These are phyloP conservation scores for Dactylellina sp. DNA, from an alignment of 2,329 filamentous ascomycete genomes.

Conservation along the genomic window DNA sequence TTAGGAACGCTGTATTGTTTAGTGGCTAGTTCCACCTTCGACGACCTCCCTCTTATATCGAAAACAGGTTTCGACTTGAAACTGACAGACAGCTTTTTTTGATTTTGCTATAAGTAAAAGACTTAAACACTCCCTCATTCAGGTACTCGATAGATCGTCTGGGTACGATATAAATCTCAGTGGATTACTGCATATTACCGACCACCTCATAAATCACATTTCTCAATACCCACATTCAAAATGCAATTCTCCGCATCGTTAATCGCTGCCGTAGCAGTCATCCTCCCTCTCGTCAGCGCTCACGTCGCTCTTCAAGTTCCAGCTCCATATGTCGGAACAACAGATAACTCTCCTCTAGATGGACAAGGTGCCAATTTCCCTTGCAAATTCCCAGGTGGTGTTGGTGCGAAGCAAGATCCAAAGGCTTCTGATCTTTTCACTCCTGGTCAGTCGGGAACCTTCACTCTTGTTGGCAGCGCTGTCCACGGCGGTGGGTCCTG, in stretches of 20 bases:
- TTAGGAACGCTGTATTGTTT: conserved; percentile 45
- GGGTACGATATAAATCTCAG: conserved; percentile 54
- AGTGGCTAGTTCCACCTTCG: conserved; percentile 50
- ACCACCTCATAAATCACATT: conserved; percentile 10
- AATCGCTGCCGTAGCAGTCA: conserved; percentile 68
- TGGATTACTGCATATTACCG: conserved; percentile 41
- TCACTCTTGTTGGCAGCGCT: conserved; percentile 78
- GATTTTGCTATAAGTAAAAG: conserved; percentile 27
- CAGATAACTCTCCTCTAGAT: conserved; percentile 75
- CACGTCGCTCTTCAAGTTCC: conserved; percentile 82
- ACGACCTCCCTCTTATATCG: conserved; percentile 29
- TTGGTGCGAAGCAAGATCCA: conserved; percentile 64
- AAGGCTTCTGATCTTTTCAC: conserved; percentile 70
- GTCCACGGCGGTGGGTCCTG: conserved; percentile 93
- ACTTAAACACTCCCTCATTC: not conserved
- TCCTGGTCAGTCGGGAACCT: conserved; percentile 72
- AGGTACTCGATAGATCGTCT: conserved; percentile 32
- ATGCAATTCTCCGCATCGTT: conserved; percentile 69
- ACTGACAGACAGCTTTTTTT: conserved; percentile 33
- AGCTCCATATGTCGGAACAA: conserved; percentile 66
- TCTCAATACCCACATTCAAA: conserved; percentile 57
- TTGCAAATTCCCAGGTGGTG: conserved; percentile 75
- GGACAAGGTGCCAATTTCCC: conserved; percentile 77
- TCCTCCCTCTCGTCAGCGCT: conserved; percentile 73
- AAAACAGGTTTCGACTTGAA: conserved; percentile 56